phyloP scores from a whole-genome alignment of 257 asterid genomes.

The Fraxinus quadrangulata region DNA sequence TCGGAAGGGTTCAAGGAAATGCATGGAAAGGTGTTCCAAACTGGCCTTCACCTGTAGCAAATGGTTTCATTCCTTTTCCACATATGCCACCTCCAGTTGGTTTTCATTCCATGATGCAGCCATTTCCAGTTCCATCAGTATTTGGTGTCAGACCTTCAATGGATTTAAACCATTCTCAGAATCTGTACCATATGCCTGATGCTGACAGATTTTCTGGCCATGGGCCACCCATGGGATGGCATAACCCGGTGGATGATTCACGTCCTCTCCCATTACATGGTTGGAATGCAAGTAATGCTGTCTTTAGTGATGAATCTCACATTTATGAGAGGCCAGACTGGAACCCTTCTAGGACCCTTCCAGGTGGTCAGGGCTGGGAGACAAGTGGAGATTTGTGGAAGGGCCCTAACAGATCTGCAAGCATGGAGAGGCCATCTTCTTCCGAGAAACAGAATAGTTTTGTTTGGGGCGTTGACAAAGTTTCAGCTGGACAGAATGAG shows the following conservation, averaged over 20 bases:
- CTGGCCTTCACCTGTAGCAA: slow-evolving; percentile 87
- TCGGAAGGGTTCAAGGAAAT: slow-evolving; percentile 78
- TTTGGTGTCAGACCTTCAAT: slow-evolving; percentile 77
- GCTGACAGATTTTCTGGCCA: slow-evolving; percentile 78
- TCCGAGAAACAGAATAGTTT: slow-evolving; percentile 56
- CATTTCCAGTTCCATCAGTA: slow-evolving; percentile 68
- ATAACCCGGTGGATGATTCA: slow-evolving; percentile 62
- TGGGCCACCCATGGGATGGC: slow-evolving; percentile 85
- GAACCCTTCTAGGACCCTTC: slow-evolving; percentile 60
- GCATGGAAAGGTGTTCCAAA: slow-evolving; percentile 88
- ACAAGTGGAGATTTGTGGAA: slow-evolving; percentile 63
- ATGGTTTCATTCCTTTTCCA: slow-evolving; percentile 91
- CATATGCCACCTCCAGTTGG: slow-evolving; percentile 76
- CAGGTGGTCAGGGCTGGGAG: slow-evolving; percentile 64
- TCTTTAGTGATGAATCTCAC: slow-evolving; percentile 69
- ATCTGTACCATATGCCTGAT: slow-evolving; percentile 77
- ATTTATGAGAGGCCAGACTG: slow-evolving; percentile 80
- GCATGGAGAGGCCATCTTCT: slow-evolving; percentile 56
- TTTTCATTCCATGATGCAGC: slow-evolving; percentile 84
- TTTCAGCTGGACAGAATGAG: slow-evolving; percentile 49
- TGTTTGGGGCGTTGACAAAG: slow-evolving; percentile 33
- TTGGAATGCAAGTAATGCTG: slow-evolving; percentile 73
- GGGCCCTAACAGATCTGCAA: slow-evolving; percentile 57
- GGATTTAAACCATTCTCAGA: slow-evolving; percentile 67
- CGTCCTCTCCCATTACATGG: slow-evolving; percentile 62